A percentile compares a stretch with the other conserved stretches of the same genome.
phyloP scores from a whole-genome alignment of 73 alveolate species.

The Symbiodinium pilosum region DNA sequence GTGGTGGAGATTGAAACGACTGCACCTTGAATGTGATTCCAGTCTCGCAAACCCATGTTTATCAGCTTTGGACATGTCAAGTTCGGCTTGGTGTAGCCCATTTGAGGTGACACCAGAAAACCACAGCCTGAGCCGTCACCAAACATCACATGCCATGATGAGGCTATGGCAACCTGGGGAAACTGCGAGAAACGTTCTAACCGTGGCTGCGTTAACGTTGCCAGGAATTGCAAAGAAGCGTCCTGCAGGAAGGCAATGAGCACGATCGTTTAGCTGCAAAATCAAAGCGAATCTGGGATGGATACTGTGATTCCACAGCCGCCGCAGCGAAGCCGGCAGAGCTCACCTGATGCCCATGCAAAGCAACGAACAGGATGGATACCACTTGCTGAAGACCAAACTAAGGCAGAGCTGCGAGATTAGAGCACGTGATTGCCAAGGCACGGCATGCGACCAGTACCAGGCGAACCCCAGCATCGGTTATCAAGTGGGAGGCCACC shows the following conservation, averaged over 20 bases:
- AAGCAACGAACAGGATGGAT: no score
- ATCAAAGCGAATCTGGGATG: neutral
- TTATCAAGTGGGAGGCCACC: conserved; percentile 33
- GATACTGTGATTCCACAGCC: conserved; percentile 5
- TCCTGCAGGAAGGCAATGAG: neutral
- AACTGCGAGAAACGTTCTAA: conserved; percentile 38
- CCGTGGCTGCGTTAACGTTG: conserved; percentile 43
- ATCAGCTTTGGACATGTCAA: neutral
- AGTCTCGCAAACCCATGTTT: no score
- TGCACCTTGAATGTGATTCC: no score
- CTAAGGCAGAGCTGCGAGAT: no score
- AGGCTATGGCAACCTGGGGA: neutral
- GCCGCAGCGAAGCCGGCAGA: conserved; percentile 54
- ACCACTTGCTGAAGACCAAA: neutral
- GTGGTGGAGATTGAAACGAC: neutral
- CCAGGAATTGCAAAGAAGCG: neutral
- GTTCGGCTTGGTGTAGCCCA: conserved; percentile 19
- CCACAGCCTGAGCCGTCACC: conserved; percentile 21
- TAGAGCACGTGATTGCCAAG: no score
- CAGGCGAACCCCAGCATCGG: neutral
- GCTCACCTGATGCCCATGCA: neutral
- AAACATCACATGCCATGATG: no score
- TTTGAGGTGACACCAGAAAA: conserved; percentile 14
- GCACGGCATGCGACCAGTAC: neutral
- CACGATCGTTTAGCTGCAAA: neutral